These are phyloP conservation scores for Paraleonurus japonicus DNA, from an alignment of 257 asterid genomes.

Conservation along the genomic window DNA sequence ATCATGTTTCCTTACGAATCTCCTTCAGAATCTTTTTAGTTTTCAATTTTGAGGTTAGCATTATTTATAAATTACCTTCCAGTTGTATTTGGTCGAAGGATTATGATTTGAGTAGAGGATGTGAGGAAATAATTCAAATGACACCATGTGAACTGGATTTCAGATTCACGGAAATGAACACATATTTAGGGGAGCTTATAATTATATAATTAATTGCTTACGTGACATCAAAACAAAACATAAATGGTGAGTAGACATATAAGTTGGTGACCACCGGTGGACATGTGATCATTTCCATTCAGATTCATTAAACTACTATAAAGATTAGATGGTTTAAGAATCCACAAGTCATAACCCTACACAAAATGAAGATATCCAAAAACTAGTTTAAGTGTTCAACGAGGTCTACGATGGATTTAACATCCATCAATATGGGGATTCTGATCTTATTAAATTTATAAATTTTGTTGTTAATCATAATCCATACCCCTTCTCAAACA, in stretches of 20 bases:
- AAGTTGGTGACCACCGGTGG: too few species aligned
- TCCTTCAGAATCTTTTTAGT: neutral
- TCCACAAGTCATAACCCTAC: neutral
- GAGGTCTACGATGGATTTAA: neutral
- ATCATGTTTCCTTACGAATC: neutral
- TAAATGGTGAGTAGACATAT: too few species aligned
- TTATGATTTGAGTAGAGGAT: neutral
- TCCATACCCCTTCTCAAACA: constrained; percentile 21
- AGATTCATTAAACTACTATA: neutral
- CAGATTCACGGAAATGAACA: too few species aligned
- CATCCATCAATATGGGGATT: neutral
- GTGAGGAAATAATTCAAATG: neutral
- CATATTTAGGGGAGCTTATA: too few species aligned
- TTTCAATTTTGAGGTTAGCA: neutral
- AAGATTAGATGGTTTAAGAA: neutral
- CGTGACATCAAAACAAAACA: too few species aligned
- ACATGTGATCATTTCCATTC: too few species aligned
- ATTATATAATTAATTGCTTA: too few species aligned
- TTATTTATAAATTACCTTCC: neutral
- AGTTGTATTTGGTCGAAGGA: constrained; percentile 6
- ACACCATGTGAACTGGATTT: neutral
- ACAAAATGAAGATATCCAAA: neutral
- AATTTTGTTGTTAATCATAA: neutral
- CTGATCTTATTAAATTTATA: neutral
- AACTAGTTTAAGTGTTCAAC: neutral